A percentile compares a stretch with the other conserved stretches of the same genome.
phyloP scores from a whole-genome alignment of 768 basidiomycete species.

The Hericium coralloides region DNA sequence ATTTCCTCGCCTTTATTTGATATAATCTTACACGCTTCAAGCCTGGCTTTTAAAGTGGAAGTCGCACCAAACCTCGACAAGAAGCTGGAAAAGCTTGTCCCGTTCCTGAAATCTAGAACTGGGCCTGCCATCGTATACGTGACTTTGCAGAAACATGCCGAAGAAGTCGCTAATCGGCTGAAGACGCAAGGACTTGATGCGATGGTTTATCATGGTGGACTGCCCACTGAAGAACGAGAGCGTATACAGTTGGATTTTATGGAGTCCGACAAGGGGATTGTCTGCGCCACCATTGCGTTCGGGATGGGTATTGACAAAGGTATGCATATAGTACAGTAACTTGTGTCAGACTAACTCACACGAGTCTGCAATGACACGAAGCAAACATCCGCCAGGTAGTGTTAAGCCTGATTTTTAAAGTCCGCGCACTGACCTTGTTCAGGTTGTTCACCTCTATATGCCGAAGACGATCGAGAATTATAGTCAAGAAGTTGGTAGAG shows the following conservation, averaged over 20 bases:
- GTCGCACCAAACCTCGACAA: constrained; percentile 23
- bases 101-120: constrained; percentile 26
- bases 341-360: neutral
- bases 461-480: constrained; percentile 40
- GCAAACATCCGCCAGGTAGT: constrained; percentile 28
- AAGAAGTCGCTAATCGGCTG: constrained; percentile 27
- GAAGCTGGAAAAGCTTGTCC: constrained; percentile 29
- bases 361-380: neutral
- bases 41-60: constrained; percentile 28
- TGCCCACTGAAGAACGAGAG: constrained; percentile 26
- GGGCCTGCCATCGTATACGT: constrained; percentile 40
- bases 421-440: neutral
- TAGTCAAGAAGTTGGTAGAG: constrained; percentile 37
- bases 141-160: constrained; percentile 33
- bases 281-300: constrained; percentile 36
- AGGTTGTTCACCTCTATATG: constrained; percentile 34
- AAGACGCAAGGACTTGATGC: constrained; percentile 20
- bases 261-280: constrained; percentile 28
- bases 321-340: neutral
- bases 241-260: constrained; percentile 31
- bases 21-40: constrained; percentile 10
- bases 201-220: constrained; percentile 35
- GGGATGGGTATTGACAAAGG: constrained; percentile 39
- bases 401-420: neutral
- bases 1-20: neutral